phyloP scores from a whole-genome alignment of 371 early-diverging fungal species.

The Chytridiales sp. region DNA sequence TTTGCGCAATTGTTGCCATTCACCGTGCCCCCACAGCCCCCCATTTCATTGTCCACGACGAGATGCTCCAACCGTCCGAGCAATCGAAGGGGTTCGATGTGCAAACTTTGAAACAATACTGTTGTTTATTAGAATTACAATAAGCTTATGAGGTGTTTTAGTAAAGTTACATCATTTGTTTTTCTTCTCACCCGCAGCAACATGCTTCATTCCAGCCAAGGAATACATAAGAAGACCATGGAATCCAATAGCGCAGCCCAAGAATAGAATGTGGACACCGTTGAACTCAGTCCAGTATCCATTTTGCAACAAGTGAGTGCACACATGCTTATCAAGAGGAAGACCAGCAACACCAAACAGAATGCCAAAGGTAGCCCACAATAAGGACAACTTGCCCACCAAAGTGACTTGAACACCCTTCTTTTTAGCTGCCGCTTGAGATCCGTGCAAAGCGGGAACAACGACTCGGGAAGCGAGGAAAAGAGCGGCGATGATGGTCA shows the following conservation, averaged over 20 bases:
- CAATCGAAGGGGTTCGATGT: too few relatives aligned
- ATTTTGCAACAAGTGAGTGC: neutral
- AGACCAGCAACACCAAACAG: neutral
- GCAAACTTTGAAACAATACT: too few relatives aligned
- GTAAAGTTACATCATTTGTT: too few relatives aligned
- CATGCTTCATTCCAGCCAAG: neutral
- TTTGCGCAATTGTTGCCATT: too few relatives aligned
- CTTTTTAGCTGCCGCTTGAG: neutral
- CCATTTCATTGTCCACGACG: too few relatives aligned
- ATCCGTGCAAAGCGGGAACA: neutral
- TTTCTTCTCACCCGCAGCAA: neutral
- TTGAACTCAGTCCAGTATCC: neutral
- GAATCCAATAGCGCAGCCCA: constrained; percentile 3
- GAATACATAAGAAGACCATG: neutral
- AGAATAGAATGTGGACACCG: neutral
- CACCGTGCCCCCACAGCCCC: too few relatives aligned
- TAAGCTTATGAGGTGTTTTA: too few relatives aligned
- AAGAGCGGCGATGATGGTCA: neutral
- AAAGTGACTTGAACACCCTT: too few relatives aligned
- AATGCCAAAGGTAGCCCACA: neutral
- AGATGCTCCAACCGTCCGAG: too few relatives aligned
- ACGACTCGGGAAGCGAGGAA: neutral
- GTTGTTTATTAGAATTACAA: too few relatives aligned
- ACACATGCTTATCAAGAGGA: neutral
- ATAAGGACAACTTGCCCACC: neutral